Evolutionary conservation across 176 grass and related monocot species (phyloP).

Genomic region (Sorghum bicolor): DNA sequence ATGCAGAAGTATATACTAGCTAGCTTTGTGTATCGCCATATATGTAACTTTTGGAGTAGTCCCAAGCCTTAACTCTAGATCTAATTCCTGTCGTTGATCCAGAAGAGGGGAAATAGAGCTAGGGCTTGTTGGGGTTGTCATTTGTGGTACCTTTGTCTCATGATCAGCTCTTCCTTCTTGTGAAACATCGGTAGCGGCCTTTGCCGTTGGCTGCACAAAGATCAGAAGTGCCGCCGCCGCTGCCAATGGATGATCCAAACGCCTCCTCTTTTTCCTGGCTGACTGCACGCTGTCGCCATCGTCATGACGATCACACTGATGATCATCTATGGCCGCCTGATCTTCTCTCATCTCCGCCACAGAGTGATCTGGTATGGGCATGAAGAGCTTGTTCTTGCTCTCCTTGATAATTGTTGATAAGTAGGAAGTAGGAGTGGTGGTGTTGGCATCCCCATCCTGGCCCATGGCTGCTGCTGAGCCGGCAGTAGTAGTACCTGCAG

Average conservation of each 20-base stretch:
- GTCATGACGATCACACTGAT: background rate
- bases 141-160: slow-evolving; percentile 39
- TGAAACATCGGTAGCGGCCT: background rate
- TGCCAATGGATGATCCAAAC: slow-evolving; percentile 14
- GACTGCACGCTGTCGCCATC: background rate
- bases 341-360: slow-evolving; percentile 1
- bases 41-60: slow-evolving; percentile 46
- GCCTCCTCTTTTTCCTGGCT: slow-evolving; percentile 36
- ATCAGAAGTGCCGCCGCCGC: slow-evolving; percentile 4
- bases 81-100: slow-evolving; percentile 43
- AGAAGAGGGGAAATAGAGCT: slow-evolving; percentile 12
- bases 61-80: slow-evolving; percentile 81
- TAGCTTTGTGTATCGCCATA: background rate
- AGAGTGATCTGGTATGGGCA: background rate
- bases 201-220: slow-evolving; percentile 17
- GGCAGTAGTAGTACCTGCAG: background rate
- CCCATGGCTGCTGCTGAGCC: background rate
- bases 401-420: slow-evolving; percentile 34
- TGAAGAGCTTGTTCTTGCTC: slow-evolving; percentile 21
- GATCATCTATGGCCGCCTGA: slow-evolving; percentile 20
- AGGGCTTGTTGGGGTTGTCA: slow-evolving; percentile 37
- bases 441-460: background rate
- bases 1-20: background rate
- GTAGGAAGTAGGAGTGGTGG: background rate
- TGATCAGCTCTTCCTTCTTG: background rate